Base-by-base conservation (phyloP, 805 yeast species). In the Candida easanensis region DNA sequence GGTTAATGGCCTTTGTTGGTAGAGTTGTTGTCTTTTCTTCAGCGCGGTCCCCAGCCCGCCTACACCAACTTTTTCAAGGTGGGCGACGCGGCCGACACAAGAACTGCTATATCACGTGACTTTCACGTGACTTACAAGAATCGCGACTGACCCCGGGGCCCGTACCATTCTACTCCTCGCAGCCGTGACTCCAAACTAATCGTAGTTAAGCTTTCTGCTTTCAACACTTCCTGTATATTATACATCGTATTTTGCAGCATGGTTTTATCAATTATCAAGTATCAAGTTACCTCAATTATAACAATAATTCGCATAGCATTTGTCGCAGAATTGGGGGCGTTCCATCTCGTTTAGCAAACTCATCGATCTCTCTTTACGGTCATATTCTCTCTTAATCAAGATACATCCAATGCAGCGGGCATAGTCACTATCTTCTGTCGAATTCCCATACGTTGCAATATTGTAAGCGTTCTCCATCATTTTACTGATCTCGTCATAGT, bases 391-490 rank as follows among this genome's bases (percentile, higher is more conserved):
- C 45, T 79, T 79, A 27, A 79, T 50, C 17, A 79, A 58, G 0
- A 82, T 73, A 60, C 88, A 82, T 1, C 76, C 79, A 7, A 81
- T 48, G 52, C 88, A 82, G 7, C 62, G 60, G 4, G 70, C 56
- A 54, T 64, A 79, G 33, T 61, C 52, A 1, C 52, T 37, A 39
- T 63, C 65, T 3, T 40, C 20, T 0, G 71, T 59, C 3, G 74
- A 70, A 45, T 77, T 73, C 11, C 59, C 63, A 38, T 55, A 58
- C 0, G 80, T 73, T 26, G 77, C 82, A 20, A 81, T 57, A 36
- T 69, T 68, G 50, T 66, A 73, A 0, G 84, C 84, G 50, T 79
- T 80, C 31, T 63, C 55, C 22, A 79, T 56, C 77, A 79, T 72
- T 4, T 62, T 58, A 3, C 51, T 44, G 5, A 68, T 63, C 53